A percentile compares a stretch with the other conserved stretches of the same genome.
These are phyloP conservation scores for Stevia rebaudiana DNA, from an alignment of 140 eudicot species.

Conservation along the genomic window DNA sequence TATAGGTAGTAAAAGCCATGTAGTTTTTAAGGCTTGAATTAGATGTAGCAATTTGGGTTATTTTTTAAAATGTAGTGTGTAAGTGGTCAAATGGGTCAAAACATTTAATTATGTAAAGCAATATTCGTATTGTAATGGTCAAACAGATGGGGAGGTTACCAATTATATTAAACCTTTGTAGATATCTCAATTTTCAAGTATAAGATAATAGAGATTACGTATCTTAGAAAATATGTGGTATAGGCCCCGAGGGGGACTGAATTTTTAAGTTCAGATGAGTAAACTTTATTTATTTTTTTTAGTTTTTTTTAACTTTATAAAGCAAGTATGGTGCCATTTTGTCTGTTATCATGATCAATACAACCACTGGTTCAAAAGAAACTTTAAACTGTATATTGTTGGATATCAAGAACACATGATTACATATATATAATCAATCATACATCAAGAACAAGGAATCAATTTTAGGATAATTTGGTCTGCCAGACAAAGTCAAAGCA, in stretches of 20 bases:
- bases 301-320: neutral
- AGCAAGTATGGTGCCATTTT: neutral
- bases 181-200: neutral
- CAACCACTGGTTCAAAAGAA: neutral
- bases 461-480: too few relatives aligned
- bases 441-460: too few relatives aligned
- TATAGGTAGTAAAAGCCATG: neutral
- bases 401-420: too few relatives aligned
- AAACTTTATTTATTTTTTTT: neutral
- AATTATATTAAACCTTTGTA: neutral
- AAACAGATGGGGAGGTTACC: neutral
- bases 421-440: too few relatives aligned
- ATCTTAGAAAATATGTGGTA: neutral
- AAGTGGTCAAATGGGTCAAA: neutral
- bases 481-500: too few relatives aligned
- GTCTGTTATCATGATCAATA: neutral
- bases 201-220: neutral
- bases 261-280: neutral
- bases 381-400: neutral
- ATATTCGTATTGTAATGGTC: neutral
- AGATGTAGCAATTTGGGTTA: neutral
- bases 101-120: neutral
- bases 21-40: neutral
- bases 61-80: neutral
- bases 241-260: slow-evolving; percentile 1